Evolutionary conservation across 2,329 filamentous ascomycete genomes (phyloP).

Genomic region (Botrytis cinerea): DNA sequence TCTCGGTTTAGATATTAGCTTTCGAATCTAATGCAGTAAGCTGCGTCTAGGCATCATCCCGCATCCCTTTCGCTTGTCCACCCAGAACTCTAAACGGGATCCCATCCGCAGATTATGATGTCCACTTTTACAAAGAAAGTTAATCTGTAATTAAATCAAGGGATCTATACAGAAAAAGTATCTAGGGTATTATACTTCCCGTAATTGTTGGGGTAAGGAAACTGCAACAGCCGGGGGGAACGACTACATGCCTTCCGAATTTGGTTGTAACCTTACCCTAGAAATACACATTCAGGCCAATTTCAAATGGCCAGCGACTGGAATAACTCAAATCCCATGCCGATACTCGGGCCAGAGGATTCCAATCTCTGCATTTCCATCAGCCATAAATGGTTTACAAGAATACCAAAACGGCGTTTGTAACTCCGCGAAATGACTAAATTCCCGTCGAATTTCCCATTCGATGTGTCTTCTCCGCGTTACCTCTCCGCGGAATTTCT

Average conservation of each 20-base stretch:
- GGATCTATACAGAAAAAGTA: not conserved
- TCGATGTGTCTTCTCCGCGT: not conserved
- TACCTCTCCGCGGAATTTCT: too few species aligned
- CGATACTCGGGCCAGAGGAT: not conserved
- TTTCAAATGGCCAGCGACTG: not conserved
- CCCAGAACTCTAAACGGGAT: not conserved
- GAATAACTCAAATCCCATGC: fast-evolving
- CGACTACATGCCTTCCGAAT: not conserved
- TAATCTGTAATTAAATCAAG: not conserved
- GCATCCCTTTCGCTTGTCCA: not conserved
- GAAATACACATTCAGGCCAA: not conserved
- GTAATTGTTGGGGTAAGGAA: not conserved
- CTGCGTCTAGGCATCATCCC: not conserved
- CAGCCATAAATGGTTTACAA: not conserved
- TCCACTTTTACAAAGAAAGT: not conserved
- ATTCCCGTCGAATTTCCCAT: not conserved
- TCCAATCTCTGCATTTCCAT: fast-evolving
- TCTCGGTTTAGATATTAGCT: not conserved
- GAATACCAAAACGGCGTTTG: not conserved
- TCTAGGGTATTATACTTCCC: fast-evolving
- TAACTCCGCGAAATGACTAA: not conserved
- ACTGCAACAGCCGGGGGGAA: not conserved
- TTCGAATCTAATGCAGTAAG: not conserved
- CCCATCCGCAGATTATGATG: not conserved
- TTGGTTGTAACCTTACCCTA: not conserved